Evolutionary conservation across 768 basidiomycete genomes (phyloP), one percentile per base, ranked within the genome.

Genomic region (Collybia nuda): DNA sequence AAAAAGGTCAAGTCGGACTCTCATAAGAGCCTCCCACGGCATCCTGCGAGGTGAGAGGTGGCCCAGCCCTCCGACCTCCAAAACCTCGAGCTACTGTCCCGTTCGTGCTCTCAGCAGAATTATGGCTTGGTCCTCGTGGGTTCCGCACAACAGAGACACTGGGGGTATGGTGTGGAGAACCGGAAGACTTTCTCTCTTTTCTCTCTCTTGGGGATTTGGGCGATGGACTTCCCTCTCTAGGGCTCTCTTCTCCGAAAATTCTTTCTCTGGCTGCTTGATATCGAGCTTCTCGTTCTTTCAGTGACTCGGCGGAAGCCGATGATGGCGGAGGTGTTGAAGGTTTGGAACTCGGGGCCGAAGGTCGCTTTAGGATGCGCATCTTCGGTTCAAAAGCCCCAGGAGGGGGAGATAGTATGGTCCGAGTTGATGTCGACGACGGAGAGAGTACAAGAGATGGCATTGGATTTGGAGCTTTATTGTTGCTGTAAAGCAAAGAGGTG

Each of bases 321-420:
- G 61, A 54, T 1, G 59, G 35, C 19, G 62, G 58, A 12, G 71
- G 53, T 9, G 63, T 58, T 37, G 70, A 52, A 24, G 69, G 47
- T 2, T 67, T 56, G n/a, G 63, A 57, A 6, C 37, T 54, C 0
- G 52, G 50, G 17, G 63, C 62, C 3, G 80, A 69, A 1, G 85
- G 84, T 5, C 88, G 84, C 64, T 89, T 91, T 12, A 91, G 76
- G 49, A 90, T 90, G 35, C 82, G 82, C 58, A 90, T 72, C 7
- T 78, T 64, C 7, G 84, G 79, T 44, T 85, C 83, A 54, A 90
- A 73, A 0, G 80, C 83, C 2, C 77, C 74, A 3, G 75, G 66
- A 2, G 82, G 83, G 0, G 74, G 79, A 1, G 85, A 78, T 1
- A 78, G 61, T 3, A 73, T 60, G 0, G 68, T 65, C 12, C 68